phyloP scores from a whole-genome alignment of 1,139 yeast genomes.

The Scheffersomyces parashehatae region DNA sequence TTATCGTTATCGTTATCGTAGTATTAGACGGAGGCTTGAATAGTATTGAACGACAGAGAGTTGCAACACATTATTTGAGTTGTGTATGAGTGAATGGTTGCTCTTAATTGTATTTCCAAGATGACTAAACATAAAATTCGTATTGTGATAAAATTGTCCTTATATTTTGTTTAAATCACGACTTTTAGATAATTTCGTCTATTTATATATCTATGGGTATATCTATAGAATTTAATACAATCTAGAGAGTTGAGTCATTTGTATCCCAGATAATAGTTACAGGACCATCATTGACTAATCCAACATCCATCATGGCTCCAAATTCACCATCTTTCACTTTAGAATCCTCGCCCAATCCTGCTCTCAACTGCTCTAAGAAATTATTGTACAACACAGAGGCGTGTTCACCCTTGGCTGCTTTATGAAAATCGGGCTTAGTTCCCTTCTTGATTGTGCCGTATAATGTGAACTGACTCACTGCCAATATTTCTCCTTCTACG shows the following conservation, averaged over 20 bases:
- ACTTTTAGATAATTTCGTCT: background rate
- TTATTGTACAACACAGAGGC: constrained; percentile 69
- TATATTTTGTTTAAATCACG: too few relatives aligned
- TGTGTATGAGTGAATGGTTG: too few relatives aligned
- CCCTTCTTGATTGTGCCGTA: constrained; percentile 85
- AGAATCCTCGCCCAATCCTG: constrained; percentile 57
- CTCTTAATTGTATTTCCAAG: too few relatives aligned
- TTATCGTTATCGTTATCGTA: too few relatives aligned
- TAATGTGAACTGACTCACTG: constrained; percentile 87
- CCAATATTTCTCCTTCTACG: constrained; percentile 50
- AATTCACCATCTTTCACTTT: constrained; percentile 83
- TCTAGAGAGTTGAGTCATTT: constrained; percentile 23
- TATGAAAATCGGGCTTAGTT: constrained; percentile 89
- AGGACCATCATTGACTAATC: constrained; percentile 81
- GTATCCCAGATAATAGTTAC: constrained; percentile 76
- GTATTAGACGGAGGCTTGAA: too few relatives aligned
- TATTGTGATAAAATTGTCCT: too few relatives aligned
- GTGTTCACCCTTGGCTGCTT: constrained; percentile 78
- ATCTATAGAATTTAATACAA: too few relatives aligned
- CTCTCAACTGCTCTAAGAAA: constrained; percentile 51
- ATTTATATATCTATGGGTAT: background rate
- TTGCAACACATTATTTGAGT: too few relatives aligned
- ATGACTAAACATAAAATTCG: too few relatives aligned
- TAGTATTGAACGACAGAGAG: too few relatives aligned
- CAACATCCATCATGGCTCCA: constrained; percentile 98